phyloP scores from a whole-genome alignment of 1,284 basidiomycete genomes.

The Rhodotorula sp. region DNA sequence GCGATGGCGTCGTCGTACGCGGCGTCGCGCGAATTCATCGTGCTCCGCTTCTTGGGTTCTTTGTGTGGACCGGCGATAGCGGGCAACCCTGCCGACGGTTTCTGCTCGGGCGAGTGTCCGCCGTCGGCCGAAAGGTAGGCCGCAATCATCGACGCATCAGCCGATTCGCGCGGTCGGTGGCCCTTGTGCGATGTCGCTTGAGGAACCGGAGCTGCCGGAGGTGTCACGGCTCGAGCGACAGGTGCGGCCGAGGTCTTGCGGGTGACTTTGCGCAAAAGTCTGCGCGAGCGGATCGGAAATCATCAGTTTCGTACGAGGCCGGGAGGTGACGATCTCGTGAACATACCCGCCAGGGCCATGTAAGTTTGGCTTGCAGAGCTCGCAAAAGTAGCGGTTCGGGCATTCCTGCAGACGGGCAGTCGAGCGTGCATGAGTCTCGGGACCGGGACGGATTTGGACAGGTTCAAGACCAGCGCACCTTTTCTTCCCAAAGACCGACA shows the following conservation, averaged over 20 bases:
- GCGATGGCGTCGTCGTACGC: constrained; percentile 80
- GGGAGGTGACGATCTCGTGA: constrained; percentile 46
- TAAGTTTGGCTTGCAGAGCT: constrained; percentile 71
- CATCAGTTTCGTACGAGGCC: neutral
- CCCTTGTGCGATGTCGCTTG: neutral
- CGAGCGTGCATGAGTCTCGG: neutral
- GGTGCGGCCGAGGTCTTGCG: constrained; percentile 26
- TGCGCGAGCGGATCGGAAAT: neutral
- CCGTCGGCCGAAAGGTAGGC: constrained; percentile 27
- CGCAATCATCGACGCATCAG: constrained; percentile 30
- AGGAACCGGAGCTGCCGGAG: neutral
- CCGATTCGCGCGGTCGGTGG: constrained; percentile 36
- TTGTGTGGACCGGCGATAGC: constrained; percentile 4
- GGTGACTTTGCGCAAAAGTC: constrained; percentile 35
- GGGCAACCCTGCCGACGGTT: constrained; percentile 16
- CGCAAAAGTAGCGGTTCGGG: constrained; percentile 72
- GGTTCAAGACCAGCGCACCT: constrained; percentile 49
- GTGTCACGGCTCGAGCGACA: constrained; percentile 3
- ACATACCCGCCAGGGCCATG: constrained; percentile 53
- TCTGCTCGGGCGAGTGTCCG: constrained; percentile 16
- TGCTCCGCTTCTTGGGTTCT: constrained; percentile 79
- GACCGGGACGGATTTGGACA: neutral
- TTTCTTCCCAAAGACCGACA: constrained; percentile 87
- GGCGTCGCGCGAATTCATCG: constrained; percentile 95
- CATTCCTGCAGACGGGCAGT: constrained; percentile 41